A percentile compares a stretch with the other conserved stretches of the same genome.
These are phyloP conservation scores for Arthrobotrys sphaeroides DNA, from an alignment of 2,329 filamentous ascomycete genomes.

Conservation along the genomic window DNA sequence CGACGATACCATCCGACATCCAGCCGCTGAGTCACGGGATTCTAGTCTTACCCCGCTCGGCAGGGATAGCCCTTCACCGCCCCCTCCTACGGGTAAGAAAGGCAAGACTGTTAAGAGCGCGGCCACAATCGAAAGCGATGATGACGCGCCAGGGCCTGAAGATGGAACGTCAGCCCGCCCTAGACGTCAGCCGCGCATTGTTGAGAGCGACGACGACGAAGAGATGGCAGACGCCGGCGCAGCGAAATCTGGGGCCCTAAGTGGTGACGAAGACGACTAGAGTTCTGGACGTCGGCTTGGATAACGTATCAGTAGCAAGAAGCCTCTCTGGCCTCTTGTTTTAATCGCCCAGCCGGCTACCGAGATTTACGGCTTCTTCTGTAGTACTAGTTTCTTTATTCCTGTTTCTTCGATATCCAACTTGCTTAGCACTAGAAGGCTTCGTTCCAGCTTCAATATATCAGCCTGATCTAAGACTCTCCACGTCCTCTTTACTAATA, in stretches of 20 bases:
- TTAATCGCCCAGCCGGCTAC: background rate
- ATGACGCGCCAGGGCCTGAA: conserved; percentile 28
- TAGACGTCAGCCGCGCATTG: conserved; percentile 10
- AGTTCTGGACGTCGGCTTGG: background rate
- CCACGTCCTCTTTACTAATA: too few relatives aligned
- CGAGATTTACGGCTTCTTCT: background rate
- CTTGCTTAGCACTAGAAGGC: too few relatives aligned
- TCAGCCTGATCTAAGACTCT: too few relatives aligned
- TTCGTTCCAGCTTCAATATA: too few relatives aligned
- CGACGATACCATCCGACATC: conserved; percentile 18
- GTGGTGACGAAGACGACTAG: conserved; percentile 30
- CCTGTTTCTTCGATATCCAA: too few relatives aligned
- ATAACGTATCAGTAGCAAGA: too few relatives aligned
- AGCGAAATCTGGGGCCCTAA: background rate
- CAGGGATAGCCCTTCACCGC: conserved; percentile 12
- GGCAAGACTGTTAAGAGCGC: conserved; percentile 38
- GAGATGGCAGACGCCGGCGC: conserved; percentile 55
- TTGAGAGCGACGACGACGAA: conserved; percentile 51
- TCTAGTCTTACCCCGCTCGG: conserved; percentile 31
- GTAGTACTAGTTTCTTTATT: conserved; percentile 36
- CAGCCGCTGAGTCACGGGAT: conserved; percentile 28
- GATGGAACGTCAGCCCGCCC: conserved; percentile 12
- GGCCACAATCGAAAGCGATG: conserved; percentile 33
- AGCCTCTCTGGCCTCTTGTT: background rate
- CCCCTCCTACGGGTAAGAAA: conserved; percentile 22